Base-by-base conservation (phyloP, 352 stramenopile species). In the Pythium dissimile region DNA sequence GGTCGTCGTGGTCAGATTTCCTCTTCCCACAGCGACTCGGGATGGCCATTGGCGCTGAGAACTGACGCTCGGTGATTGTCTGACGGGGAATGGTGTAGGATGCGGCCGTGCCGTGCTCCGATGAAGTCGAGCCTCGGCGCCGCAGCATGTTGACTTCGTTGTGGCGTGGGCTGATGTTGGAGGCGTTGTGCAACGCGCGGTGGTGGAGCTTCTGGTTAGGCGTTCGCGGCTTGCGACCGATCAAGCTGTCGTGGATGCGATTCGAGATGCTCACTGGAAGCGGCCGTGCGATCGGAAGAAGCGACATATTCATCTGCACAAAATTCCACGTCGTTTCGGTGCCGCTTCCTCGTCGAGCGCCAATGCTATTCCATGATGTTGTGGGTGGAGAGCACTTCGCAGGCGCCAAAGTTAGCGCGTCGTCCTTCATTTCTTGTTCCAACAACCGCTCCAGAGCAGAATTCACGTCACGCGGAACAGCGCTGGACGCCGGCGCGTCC, bases 251-350 rank as follows among this genome's bases (percentile, higher is more conserved):
- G 24, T 85, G 66, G 27, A 78, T 48, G 15, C 70, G 73, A 48
- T 78, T 74, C 28, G 52, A 59, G 10, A 84, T 65, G 23, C 55
- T 76, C 24, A 90, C 77, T 3, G 80, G 82, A 37, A 86, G 56
- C 27, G 82, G 82, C 1, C 78, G 75, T 34, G 82, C 82, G 53
- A 92, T 92, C 3, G 82, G 82, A 31, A 92, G 58, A 38, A 92
- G 66, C 44, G 72, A 79, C 82, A 90, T 92, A 61, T 92, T 92
- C 82, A 92, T 92, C 67, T 90, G 80, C 32, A 92, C 82, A 49
- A 92, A 92, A 59, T 55, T 92, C 82, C 82, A 92, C 13, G 80
- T 84, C 13, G 73, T 47, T 18, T 56, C 59, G 21, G 37, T 62
- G 13, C 42, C 49, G 12, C 16, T 65, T 15, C 23, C 47, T 34